Base-by-base conservation (phyloP, 139 green algal species). In the Chlamydomonas eustigma region DNA sequence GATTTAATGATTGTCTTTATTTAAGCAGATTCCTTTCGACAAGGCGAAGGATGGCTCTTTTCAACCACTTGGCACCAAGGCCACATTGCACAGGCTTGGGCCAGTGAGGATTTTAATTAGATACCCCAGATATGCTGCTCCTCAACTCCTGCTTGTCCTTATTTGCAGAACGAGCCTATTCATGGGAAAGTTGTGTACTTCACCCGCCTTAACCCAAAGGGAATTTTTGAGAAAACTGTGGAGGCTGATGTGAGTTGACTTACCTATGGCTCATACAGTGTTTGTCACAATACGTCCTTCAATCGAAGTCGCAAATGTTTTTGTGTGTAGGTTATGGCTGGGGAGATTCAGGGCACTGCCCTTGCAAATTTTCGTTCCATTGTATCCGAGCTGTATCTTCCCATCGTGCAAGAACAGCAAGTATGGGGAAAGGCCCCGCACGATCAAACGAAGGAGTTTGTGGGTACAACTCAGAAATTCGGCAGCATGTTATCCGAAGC, bases 331-430 rank as follows among this genome's bases (percentile, higher is more conserved):
- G 28, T 82, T 8, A 39, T 71, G 50, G 50, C 22, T 5, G 89
- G 88, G 50, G 84, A 88, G 70, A 58, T 92, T 2, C 51, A 8
- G 3, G 80, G 84, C 34, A 76, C 67, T 34, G 83, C 90, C 4
- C 82, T 97, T 33, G 89, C 91, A 28, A 88, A 81, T 31, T 91
- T 94, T 83, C 76, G 80, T 8, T 77, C 84, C 5, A 76, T 97
- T 30, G 71, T 97, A 2, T 76, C 78, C 3, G 88, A 97, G 71
- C 71, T 97, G 32, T 97, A 88, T 79, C 50, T 94, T 38, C 93
- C 93, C 35, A 79, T 95, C 22, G 79, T 97, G 39, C 77, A 86
- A 58, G 84, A 88, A 44, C 89, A 94, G 81, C 71, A 72, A 30
- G 80, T 81, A 37, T 93, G 90, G 86, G 86, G 85, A 63, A 86